Percentiles rank a stretch among this genome's conserved stretches.
Conservation (phyloP, 2,329 filamentous ascomycete genomes). For the Hypoxylon sp. region DNA sequence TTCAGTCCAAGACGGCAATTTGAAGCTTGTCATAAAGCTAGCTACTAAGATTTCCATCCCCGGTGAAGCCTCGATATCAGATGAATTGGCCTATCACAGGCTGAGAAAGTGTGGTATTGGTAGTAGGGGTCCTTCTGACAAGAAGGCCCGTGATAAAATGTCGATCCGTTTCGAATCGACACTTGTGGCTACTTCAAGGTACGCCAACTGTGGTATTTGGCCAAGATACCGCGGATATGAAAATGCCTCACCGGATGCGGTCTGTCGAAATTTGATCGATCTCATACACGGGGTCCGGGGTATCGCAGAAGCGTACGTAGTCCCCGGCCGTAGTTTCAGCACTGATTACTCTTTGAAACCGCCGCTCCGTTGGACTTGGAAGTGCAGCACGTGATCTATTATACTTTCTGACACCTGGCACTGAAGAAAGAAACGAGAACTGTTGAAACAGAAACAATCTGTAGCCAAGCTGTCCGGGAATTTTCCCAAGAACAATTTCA, state of each 20-base stretch:
- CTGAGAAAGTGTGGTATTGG: slow-evolving; percentile 30
- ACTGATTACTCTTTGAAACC: slow-evolving; percentile 46
- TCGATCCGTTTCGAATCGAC: slow-evolving; percentile 50
- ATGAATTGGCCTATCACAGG: slow-evolving; percentile 45
- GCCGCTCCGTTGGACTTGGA: slow-evolving; percentile 37
- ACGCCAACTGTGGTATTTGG: slow-evolving; percentile 35
- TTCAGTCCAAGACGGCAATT: slow-evolving; percentile 30
- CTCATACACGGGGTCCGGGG: slow-evolving; percentile 31
- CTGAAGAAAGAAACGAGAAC: slow-evolving; percentile 35
- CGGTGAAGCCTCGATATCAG: slow-evolving; percentile 40
- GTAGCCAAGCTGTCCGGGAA: slow-evolving; percentile 40
- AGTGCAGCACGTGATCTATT: slow-evolving; percentile 44
- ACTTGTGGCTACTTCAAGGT: slow-evolving; percentile 39
- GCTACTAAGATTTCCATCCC: slow-evolving; percentile 38
- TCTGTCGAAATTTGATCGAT: slow-evolving; percentile 34
- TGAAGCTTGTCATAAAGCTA: slow-evolving; percentile 35
- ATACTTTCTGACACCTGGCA: slow-evolving; percentile 11
- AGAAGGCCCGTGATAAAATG: slow-evolving; percentile 43
- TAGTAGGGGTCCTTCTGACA: slow-evolving; percentile 44
- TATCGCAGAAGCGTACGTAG: slow-evolving; percentile 31
- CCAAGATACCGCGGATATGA: slow-evolving; percentile 40
- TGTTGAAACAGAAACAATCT: slow-evolving; percentile 42
- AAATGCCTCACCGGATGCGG: slow-evolving; percentile 48
- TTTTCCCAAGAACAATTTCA: slow-evolving; percentile 20
- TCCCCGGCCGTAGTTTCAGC: slow-evolving; percentile 46